A percentile compares a stretch with the other conserved stretches of the same genome.
phyloP scores from a whole-genome alignment of 305 asterid species.

The Fraxinus floribunda region DNA sequence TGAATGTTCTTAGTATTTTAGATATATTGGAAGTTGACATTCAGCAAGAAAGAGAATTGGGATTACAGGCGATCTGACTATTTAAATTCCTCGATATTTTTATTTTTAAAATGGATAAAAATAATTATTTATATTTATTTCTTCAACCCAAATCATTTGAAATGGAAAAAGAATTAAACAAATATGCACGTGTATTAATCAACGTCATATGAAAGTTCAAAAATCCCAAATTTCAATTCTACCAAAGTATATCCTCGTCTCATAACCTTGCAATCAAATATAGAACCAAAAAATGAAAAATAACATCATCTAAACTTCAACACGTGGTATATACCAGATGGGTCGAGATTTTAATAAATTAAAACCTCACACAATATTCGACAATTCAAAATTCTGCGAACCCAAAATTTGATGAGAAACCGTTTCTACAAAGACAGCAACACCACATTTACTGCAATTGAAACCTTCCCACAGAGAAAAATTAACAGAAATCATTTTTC shows the following conservation, averaged over 20 bases:
- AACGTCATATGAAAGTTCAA: background rate
- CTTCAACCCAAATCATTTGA: background rate
- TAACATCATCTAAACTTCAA: background rate
- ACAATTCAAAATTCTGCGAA: constrained; percentile 72
- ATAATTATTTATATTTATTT: background rate
- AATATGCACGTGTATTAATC: background rate
- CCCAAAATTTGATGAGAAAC: constrained; percentile 60
- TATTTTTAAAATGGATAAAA: background rate
- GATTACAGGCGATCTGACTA: background rate
- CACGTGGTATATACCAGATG: background rate
- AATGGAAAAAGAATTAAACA: background rate
- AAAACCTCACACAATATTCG: constrained; percentile 39
- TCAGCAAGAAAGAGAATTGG: background rate
- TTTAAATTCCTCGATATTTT: background rate
- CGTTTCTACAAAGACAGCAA: constrained; percentile 53
- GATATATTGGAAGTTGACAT: background rate
- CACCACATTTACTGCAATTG: constrained; percentile 61
- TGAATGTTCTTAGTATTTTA: background rate
- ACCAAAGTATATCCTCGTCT: background rate
- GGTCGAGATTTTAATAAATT: background rate
- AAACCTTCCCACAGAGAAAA: constrained; percentile 74
- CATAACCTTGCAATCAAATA: background rate
- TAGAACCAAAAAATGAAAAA: background rate
- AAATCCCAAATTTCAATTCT: background rate
- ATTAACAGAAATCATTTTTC: constrained; percentile 45